These are phyloP conservation scores for Microsporum audouinii DNA, from an alignment of 2,329 filamentous ascomycete species.

Conservation along the genomic window DNA sequence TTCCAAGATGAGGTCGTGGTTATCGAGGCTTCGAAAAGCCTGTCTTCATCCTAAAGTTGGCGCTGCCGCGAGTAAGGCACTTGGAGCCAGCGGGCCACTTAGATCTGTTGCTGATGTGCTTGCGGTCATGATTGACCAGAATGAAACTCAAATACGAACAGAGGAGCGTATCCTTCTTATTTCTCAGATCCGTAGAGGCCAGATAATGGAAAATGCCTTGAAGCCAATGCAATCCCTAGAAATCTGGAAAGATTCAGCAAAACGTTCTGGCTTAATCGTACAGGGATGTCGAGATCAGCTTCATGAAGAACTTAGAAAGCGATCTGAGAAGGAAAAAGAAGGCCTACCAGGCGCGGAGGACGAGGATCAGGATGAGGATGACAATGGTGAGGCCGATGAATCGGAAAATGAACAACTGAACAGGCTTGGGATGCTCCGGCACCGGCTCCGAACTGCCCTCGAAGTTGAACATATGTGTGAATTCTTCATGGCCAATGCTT, in stretches of 20 bases:
- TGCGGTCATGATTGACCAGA: conserved; percentile 82
- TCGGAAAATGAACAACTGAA: conserved; percentile 27
- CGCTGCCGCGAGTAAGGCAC: conserved; percentile 50
- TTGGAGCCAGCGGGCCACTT: conserved; percentile 58
- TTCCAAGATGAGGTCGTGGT: conserved; percentile 66
- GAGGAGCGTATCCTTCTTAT: conserved; percentile 59
- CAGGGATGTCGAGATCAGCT: conserved; percentile 54
- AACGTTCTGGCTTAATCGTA: conserved; percentile 41
- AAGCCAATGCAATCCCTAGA: conserved; percentile 55
- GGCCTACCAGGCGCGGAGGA: conserved; percentile 6
- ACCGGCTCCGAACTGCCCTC: conserved; percentile 58
- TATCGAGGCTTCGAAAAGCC: conserved; percentile 67
- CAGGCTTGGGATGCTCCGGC: conserved; percentile 48
- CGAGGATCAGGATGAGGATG: conserved; percentile 25
- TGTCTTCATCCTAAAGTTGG: conserved; percentile 79
- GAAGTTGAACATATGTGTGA: conserved; percentile 70
- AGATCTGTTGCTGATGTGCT: conserved; percentile 78
- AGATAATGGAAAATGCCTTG: conserved; percentile 66
- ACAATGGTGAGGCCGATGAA: conserved; percentile 27
- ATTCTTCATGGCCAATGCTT: conserved; percentile 76
- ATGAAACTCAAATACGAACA: conserved; percentile 52
- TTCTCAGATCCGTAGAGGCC: conserved; percentile 56
- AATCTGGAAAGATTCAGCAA: conserved; percentile 54
- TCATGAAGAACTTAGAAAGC: conserved; percentile 32
- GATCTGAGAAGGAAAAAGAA: conserved; percentile 6